Evolutionary conservation across 768 basidiomycete genomes (phyloP), one percentile per base, ranked within the genome.

Genomic region (Crucibulum laeve): DNA sequence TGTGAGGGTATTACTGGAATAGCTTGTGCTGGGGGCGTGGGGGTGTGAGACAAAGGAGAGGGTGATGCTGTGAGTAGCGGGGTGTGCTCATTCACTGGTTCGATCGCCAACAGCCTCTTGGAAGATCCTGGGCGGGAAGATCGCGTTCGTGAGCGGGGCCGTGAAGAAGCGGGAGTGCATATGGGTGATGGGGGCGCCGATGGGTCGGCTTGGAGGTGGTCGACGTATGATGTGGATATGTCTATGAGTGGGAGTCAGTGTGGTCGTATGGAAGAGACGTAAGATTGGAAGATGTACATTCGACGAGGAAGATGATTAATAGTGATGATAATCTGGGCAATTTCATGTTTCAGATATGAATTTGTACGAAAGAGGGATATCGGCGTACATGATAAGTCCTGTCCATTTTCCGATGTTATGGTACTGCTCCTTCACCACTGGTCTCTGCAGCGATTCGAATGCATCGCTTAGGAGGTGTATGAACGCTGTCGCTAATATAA

Each of bases 401-500:
- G 81, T 76, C 70, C 79, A 75, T 28, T 76, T 64, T 11, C 76
- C 76, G 18, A 85, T 55, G 7, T 61, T 54, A 3, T 69, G 64
- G 65, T 79, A 80, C 32, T 59, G 57, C 40, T 59, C 56, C 40
- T 68, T 70, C 13, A 86, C 70, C 3, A 51, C 55, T 0, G 69
- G 68, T 43, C 73, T 64, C 33, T 67, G 66, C 1, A 91, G 67
- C 0, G 77, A 72, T 43, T 74, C 73, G 53, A 87, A 90, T 0
- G 87, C 79, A 45, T 90, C 87, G 49, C 87, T 83, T 10, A 91
- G 68, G 6, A 91, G 68, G 58, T 91, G 89, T 14, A 84, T 80
- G 52, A 91, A 91, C 0, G 87, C 88, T 0, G 89, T 91, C 3
- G 88, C 80, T 3, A 91, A 60, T 25, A 91, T 91, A 11, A 88